These are phyloP conservation scores for Globisporangium cystogenes DNA, from an alignment of 352 stramenopile species.

Conservation along the genomic window DNA sequence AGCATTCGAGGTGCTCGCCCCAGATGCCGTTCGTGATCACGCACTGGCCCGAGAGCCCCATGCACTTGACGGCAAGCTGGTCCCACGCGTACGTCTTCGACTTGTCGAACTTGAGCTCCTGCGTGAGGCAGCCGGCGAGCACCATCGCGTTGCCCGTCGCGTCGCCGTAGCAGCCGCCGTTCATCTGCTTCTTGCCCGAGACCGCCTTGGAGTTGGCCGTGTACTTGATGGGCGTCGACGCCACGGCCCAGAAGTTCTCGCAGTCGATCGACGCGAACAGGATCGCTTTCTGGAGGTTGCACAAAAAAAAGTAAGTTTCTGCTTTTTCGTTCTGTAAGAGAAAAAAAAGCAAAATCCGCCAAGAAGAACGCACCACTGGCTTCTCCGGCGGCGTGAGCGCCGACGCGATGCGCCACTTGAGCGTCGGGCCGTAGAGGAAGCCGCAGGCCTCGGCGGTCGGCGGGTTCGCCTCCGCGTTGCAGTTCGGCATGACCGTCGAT, in stretches of 20 bases:
- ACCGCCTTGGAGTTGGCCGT: conserved; percentile 65
- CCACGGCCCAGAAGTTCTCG: conserved; percentile 81
- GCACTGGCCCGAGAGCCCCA: conserved; percentile 68
- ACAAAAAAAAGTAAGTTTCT: neutral
- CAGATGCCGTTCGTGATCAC: conserved; percentile 83
- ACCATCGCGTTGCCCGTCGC: conserved; percentile 50
- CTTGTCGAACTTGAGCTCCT: conserved; percentile 69
- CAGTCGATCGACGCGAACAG: conserved; percentile 84
- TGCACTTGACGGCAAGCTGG: conserved; percentile 73
- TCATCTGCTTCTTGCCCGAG: conserved; percentile 78
- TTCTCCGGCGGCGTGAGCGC: conserved; percentile 42
- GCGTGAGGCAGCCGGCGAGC: conserved; percentile 76
- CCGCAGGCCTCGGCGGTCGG: conserved; percentile 59
- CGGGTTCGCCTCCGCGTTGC: conserved; percentile 55
- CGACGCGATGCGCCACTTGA: conserved; percentile 76
- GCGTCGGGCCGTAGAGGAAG: conserved; percentile 79
- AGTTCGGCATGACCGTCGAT: conserved; percentile 49
- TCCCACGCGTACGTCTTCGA: conserved; percentile 82
- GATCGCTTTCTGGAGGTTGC: conserved; percentile 36
- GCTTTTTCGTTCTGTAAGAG: no score
- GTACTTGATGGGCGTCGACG: conserved; percentile 70
- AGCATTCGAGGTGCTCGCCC: conserved; percentile 82
- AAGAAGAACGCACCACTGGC: conserved; percentile 17
- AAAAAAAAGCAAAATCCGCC: neutral
- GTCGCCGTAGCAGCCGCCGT: conserved; percentile 79